Conservation (phyloP, 2,329 filamentous ascomycete genomes). For the Ophiocordyceps australis region DNA sequence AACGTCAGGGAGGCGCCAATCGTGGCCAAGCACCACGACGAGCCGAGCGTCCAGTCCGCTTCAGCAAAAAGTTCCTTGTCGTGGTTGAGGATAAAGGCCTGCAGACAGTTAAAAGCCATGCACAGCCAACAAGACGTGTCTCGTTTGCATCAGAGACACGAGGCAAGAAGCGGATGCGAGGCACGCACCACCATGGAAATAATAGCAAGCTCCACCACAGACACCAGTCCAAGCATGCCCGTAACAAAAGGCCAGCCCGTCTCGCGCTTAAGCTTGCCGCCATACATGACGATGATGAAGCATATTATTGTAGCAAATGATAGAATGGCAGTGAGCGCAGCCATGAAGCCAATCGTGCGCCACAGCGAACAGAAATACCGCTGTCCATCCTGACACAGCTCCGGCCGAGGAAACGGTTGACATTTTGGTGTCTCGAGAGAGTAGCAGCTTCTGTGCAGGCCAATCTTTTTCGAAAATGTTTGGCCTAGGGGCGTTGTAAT, state of each 20-base stretch:
- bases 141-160: background rate
- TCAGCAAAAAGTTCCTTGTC: slow-evolving; percentile 70
- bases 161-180: background rate
- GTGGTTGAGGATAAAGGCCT: slow-evolving; percentile 73
- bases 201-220: slow-evolving; percentile 51
- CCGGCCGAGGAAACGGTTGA: slow-evolving; percentile 17
- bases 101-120: no score
- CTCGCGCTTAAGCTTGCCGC: slow-evolving; percentile 65
- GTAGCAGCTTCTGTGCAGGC: slow-evolving; percentile 68
- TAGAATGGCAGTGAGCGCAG: slow-evolving; percentile 67
- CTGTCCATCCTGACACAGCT: slow-evolving; percentile 22
- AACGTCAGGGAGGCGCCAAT: slow-evolving; percentile 34
- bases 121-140: no score
- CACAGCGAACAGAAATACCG: slow-evolving; percentile 82
- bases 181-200: slow-evolving; percentile 60
- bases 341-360: slow-evolving; percentile 74
- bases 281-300: slow-evolving; percentile 58
- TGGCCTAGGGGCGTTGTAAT: slow-evolving; percentile 28
- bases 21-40: slow-evolving; percentile 56
- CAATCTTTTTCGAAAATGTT: slow-evolving; percentile 41
- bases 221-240: slow-evolving; percentile 45
- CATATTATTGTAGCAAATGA: slow-evolving; percentile 67
- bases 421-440: slow-evolving; percentile 45
- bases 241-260: slow-evolving; percentile 65
- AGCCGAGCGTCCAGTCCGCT: slow-evolving; percentile 63